These are phyloP conservation scores for Phytophthora melonis DNA, from an alignment of 352 stramenopile species.

Conservation along the genomic window DNA sequence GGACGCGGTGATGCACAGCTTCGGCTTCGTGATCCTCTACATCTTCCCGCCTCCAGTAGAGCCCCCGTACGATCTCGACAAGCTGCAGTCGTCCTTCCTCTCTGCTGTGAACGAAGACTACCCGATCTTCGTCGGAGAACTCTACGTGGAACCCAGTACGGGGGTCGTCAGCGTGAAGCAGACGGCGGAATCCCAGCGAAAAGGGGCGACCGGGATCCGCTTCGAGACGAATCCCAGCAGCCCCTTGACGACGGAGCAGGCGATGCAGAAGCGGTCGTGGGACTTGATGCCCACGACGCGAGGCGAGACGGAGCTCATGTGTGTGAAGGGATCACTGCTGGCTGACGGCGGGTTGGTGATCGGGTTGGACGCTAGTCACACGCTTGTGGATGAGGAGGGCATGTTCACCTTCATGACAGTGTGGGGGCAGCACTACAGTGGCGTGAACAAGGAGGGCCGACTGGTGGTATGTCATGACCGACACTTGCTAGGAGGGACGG, in stretches of 20 bases:
- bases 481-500: constrained; percentile 39
- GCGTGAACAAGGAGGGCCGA: constrained; percentile 34
- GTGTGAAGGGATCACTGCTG: constrained; percentile 51
- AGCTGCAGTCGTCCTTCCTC: constrained; percentile 46
- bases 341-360: constrained; percentile 58
- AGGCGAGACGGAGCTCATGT: constrained; percentile 36
- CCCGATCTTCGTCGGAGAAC: constrained; percentile 48
- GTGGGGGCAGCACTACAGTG: constrained; percentile 67
- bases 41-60: constrained; percentile 48
- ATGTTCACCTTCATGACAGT: constrained; percentile 71
- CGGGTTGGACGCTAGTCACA: constrained; percentile 55
- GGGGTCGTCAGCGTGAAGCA: constrained; percentile 51
- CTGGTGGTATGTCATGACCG: constrained; percentile 52
- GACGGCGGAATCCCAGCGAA: constrained; percentile 3
- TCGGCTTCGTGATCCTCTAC: constrained; percentile 63
- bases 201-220: constrained; percentile 37
- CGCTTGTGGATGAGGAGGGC: constrained; percentile 56
- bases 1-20: constrained; percentile 56
- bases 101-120: constrained; percentile 58
- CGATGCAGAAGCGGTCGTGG: constrained; percentile 39
- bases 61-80: constrained; percentile 47
- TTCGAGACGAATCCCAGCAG: constrained; percentile 42
- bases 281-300: constrained; percentile 44
- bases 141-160: constrained; percentile 36
- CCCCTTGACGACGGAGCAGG: constrained; percentile 47